Base-by-base conservation (phyloP, 345 rosid genomes). In the Hibiscus mutabilis region DNA sequence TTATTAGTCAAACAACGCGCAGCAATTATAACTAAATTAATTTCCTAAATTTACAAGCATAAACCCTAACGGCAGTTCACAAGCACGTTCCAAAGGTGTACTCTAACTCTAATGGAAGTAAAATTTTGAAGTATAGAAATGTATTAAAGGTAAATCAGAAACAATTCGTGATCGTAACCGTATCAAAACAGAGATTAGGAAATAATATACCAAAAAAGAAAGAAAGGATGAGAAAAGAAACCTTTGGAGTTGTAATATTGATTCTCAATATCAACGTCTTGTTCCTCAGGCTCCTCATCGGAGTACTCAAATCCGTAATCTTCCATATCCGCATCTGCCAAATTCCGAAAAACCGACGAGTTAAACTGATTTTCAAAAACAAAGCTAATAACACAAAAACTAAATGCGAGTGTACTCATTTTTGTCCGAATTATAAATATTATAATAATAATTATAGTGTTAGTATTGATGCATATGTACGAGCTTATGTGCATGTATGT, bases 291-390 rank as follows among this genome's bases (percentile, higher is more conserved):
- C 81, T 96, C 99, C 77, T 92, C 98, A 58, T 96, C 98, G 25
- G 99, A 96, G 86, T 96, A 96, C 81, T 87, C 99, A 62, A 91
- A 89, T 47, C 99, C 99, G 61, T 96, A 96, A 80, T 96, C 99
- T 76, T 92, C 99, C 98, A 96, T 96, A 84, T 96, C 99, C 37
- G 97, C 98, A 87, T 96, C 99, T 92, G 86, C 16, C 44, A 37
- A 49, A 49, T 27, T 49, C 70, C 70, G 4, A 68, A 70, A 33
- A 66, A 11, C 22, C 61, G 46, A 25, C 10, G 16, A 31, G 31
- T 16, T 49, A 58, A 59, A 44, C 21, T 11, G 3, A 16, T 61
- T 49, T 49, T 14, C 1, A 33, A 56, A 31, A 6, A 69, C 13
- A 8, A 21, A 59, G 49, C 49, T 25, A 44, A 16, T 14, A 40